phyloP scores from a whole-genome alignment of 2,329 filamentous ascomycete species.

The Parafenestella ontariensis region DNA sequence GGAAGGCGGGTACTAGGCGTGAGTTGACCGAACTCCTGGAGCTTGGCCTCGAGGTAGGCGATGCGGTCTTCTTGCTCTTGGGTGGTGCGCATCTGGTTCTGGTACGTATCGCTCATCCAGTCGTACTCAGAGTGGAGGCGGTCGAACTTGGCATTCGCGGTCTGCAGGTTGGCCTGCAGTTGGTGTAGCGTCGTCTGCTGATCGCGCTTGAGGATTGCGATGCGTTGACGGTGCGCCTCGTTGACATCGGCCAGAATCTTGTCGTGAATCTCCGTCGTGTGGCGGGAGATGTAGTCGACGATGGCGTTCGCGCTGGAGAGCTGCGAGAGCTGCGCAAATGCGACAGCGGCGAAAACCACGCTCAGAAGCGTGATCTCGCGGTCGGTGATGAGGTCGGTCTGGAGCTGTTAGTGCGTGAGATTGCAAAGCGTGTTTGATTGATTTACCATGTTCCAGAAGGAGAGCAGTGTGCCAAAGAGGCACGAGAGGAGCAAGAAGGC shows the following conservation, averaged over 20 bases:
- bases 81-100: slow-evolving; percentile 18
- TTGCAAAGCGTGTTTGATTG: not conserved
- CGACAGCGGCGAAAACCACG: slow-evolving; percentile 8
- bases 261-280: slow-evolving; percentile 5
- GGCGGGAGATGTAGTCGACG: slow-evolving; percentile 3
- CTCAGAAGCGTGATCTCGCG: slow-evolving; percentile 14
- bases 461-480: slow-evolving; percentile 10
- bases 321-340: not conserved
- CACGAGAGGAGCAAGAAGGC: slow-evolving; percentile 14
- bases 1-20: slow-evolving; percentile 3
- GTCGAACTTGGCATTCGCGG: slow-evolving; percentile 10
- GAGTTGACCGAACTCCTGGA: slow-evolving; percentile 26
- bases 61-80: slow-evolving; percentile 40
- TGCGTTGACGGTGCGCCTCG: slow-evolving; percentile 13
- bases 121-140: slow-evolving; percentile 19
- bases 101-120: slow-evolving; percentile 17
- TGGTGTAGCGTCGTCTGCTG: slow-evolving; percentile 6
- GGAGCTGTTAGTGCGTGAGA: not conserved
- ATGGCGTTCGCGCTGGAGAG: slow-evolving; percentile 1
- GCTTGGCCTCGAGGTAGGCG: slow-evolving; percentile 35
- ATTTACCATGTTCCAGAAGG: slow-evolving; percentile 8
- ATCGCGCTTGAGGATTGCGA: slow-evolving; percentile 9
- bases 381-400: slow-evolving; percentile 12
- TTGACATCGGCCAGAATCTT: slow-evolving; percentile 11
- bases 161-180: slow-evolving; percentile 6